Conservation (phyloP, 192 early-diverging fungal species). For the Rhizophagus prolifer region DNA sequence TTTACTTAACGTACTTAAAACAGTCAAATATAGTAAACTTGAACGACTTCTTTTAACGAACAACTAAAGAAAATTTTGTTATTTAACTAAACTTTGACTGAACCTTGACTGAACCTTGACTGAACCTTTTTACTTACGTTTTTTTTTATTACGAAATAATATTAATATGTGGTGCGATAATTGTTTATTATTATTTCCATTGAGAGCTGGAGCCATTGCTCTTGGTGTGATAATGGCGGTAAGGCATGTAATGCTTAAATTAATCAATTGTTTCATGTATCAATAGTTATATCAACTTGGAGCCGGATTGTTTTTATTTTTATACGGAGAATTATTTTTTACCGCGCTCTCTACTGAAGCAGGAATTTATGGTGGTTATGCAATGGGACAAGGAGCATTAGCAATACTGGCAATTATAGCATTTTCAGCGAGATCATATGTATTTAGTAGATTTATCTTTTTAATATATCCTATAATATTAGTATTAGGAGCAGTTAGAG, state of each 20-base stretch:
- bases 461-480: conserved; percentile 11
- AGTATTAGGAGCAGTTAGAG: conserved; percentile 14
- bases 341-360: not conserved
- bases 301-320: conserved; percentile 18
- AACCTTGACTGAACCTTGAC: too few relatives aligned
- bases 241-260: not conserved
- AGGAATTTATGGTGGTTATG: conserved; percentile 23
- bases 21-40: not conserved
- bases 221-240: conserved; percentile 12
- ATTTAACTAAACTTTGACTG: too few relatives aligned
- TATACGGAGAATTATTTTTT: conserved; percentile 30
- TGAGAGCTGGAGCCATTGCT: conserved; percentile 20
- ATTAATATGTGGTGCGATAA: conserved; percentile 31
- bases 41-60: too few relatives aligned
- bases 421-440: not conserved
- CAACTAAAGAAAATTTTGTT: too few relatives aligned
- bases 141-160: not conserved
- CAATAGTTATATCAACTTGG: conserved; percentile 18
- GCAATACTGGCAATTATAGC: not conserved
- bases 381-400: conserved; percentile 10
- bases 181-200: conserved; percentile 21
- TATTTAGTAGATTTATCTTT: not conserved
- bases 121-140: not conserved
- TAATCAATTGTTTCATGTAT: not conserved
- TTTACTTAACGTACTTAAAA: not conserved